Evolutionary conservation across 225 moss, liverwort and hornwort species (phyloP).

Genomic region (Marchantia polymorpha): DNA sequence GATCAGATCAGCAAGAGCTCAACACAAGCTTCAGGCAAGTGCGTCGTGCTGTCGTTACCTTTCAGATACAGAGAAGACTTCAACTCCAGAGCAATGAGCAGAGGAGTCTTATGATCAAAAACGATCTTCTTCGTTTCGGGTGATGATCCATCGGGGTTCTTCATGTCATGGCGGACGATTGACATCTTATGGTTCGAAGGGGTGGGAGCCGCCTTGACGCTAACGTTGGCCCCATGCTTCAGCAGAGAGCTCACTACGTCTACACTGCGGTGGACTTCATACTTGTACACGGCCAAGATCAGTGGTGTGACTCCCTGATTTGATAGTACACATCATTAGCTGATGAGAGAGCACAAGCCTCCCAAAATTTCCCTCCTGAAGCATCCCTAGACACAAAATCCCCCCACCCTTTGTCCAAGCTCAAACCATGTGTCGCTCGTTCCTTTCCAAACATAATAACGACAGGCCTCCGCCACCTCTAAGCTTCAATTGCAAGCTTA

Average conservation of each 20-base stretch:
- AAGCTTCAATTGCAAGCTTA: background rate
- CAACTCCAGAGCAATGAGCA: slow-evolving; percentile 81
- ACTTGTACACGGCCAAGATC: slow-evolving; percentile 91
- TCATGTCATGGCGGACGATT: slow-evolving; percentile 62
- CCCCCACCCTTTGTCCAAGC: background rate
- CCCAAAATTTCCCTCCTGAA: background rate
- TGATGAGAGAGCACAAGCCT: background rate
- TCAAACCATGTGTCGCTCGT: background rate
- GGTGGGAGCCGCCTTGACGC: slow-evolving; percentile 71
- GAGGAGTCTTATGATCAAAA: slow-evolving; percentile 82
- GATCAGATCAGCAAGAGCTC: background rate
- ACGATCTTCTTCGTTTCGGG: slow-evolving; percentile 68
- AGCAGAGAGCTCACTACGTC: slow-evolving; percentile 53
- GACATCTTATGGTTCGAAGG: slow-evolving; percentile 86
- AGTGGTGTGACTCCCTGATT: slow-evolving; percentile 82
- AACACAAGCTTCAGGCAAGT: background rate
- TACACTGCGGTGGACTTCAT: slow-evolving; percentile 63
- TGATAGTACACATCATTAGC: background rate
- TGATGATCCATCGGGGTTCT: slow-evolving; percentile 7
- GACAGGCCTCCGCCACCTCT: background rate
- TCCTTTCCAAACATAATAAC: background rate
- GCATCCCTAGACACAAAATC: background rate
- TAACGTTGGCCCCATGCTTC: slow-evolving; percentile 61
- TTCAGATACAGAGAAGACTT: slow-evolving; percentile 81
- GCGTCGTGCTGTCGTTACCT: slow-evolving; percentile 50